A percentile compares a stretch with the other conserved stretches of the same genome.
These are phyloP conservation scores for Carex kokanica DNA, from an alignment of 176 grass and related monocot genomes.

Conservation along the genomic window DNA sequence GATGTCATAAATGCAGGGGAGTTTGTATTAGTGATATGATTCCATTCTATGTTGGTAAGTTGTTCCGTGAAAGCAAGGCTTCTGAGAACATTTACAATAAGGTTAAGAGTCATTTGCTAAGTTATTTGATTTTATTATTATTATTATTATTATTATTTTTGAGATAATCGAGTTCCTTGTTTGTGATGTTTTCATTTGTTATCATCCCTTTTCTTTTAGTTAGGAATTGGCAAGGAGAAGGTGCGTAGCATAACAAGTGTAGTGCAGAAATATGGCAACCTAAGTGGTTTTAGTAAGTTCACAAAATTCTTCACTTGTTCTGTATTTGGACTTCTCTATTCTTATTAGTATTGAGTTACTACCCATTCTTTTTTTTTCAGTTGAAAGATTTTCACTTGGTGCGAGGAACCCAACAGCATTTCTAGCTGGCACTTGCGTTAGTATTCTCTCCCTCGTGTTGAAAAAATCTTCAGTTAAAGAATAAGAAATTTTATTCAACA, in stretches of 20 bases:
- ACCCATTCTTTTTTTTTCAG: constrained; percentile 30
- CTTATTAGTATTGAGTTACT: constrained; percentile 18
- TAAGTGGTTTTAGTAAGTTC: constrained; percentile 84
- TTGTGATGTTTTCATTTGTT: not conserved
- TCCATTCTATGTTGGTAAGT: constrained; percentile 70
- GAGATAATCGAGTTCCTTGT: not conserved
- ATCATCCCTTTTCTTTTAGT: constrained; percentile 42
- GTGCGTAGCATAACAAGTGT: constrained; percentile 39
- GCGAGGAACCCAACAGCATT: constrained; percentile 74
- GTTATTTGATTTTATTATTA: not conserved
- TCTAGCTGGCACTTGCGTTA: constrained; percentile 75
- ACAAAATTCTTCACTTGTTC: constrained; percentile 13
- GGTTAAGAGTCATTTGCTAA: constrained; percentile 35
- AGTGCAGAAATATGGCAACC: constrained; percentile 75
- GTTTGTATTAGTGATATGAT: constrained; percentile 91
- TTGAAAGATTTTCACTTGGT: constrained; percentile 80
- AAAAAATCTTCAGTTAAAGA: not conserved
- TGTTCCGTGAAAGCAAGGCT: constrained; percentile 70
- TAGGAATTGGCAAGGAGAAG: constrained; percentile 82
- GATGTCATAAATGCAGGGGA: constrained; percentile 46
- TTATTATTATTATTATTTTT: not conserved
- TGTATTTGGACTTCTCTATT: not conserved
- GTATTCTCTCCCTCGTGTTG: constrained; percentile 28
- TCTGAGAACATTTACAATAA: constrained; percentile 67
- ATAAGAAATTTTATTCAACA: not conserved